These are phyloP conservation scores for Fraxinus anomala DNA, from an alignment of 257 asterid species.

Conservation along the genomic window DNA sequence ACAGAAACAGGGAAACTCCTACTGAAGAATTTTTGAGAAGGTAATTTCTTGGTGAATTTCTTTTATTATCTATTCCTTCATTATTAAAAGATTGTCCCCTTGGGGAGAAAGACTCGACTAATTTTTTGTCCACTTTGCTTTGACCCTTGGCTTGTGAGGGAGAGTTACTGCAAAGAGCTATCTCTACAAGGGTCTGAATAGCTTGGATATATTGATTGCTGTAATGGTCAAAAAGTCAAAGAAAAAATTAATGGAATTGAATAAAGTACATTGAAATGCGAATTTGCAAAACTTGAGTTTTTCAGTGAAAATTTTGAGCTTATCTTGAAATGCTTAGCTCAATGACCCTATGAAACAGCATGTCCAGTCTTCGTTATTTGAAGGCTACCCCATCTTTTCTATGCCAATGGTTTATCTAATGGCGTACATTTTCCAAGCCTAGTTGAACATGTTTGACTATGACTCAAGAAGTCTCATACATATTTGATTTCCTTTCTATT, in stretches of 20 bases:
- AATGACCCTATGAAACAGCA: too few relatives aligned
- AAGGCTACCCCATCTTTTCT: neutral
- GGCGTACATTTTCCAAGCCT: neutral
- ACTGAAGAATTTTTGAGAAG: constrained; percentile 52
- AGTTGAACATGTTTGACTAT: neutral
- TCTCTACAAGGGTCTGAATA: constrained; percentile 3
- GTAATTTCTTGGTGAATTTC: constrained; percentile 45
- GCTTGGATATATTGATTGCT: neutral
- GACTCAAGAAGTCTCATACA: neutral
- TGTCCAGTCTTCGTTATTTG: too few relatives aligned
- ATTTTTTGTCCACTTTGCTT: constrained; percentile 10
- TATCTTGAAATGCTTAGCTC: neutral
- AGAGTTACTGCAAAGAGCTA: neutral
- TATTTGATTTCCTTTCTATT: constrained; percentile 11
- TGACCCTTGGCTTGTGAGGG: constrained; percentile 10
- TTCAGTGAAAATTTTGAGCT: neutral
- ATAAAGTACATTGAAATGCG: constrained; percentile 11
- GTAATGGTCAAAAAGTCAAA: neutral
- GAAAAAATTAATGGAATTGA: neutral
- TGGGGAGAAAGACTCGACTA: neutral
- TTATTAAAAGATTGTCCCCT: constrained; percentile 12
- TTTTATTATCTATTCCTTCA: constrained; percentile 19
- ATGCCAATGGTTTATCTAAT: constrained; percentile 6
- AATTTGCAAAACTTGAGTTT: neutral
- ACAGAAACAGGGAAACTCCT: constrained; percentile 42